A percentile compares a stretch with the other conserved stretches of the same genome.
phyloP scores from a whole-genome alignment of 225 moss, liverwort and hornwort genomes.

The Neckera pumila region DNA sequence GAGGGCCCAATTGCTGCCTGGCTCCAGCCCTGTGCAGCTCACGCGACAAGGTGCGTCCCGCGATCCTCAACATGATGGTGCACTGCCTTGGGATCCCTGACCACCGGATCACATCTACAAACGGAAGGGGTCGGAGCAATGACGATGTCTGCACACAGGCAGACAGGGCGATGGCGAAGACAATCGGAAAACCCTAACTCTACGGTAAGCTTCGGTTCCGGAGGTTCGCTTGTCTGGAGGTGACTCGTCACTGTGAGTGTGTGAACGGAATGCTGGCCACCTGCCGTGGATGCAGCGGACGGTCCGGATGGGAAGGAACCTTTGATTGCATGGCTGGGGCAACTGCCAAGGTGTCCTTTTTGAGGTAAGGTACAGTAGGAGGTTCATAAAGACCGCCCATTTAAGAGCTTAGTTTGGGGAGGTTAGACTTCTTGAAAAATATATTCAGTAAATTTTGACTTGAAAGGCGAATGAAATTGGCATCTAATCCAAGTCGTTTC shows the following conservation, averaged over 20 bases:
- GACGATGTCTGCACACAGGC: background rate
- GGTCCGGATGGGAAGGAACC: background rate
- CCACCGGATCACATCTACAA: background rate
- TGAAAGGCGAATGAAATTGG: background rate
- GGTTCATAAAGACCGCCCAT: no score
- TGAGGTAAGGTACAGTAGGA: background rate
- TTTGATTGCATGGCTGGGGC: background rate
- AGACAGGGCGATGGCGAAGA: background rate
- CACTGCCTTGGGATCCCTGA: conserved; percentile 8
- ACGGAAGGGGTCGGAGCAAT: background rate
- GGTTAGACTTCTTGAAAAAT: background rate
- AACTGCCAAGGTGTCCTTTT: background rate
- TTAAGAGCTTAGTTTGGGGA: background rate
- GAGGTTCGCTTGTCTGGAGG: background rate
- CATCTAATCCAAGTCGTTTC: background rate
- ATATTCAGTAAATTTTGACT: accelerated
- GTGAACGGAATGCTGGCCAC: background rate
- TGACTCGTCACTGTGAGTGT: background rate
- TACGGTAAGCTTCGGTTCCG: background rate
- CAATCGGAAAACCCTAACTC: background rate
- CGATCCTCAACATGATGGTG: conserved; percentile 27
- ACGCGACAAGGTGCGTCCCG: conserved; percentile 14
- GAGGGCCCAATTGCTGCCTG: background rate
- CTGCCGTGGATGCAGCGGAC: background rate
- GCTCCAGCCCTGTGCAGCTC: background rate